Percentiles rank a stretch among this genome's conserved stretches.
These are phyloP conservation scores for Yarrowia keelungensis DNA, from an alignment of 805 yeast species.

Conservation along the genomic window DNA sequence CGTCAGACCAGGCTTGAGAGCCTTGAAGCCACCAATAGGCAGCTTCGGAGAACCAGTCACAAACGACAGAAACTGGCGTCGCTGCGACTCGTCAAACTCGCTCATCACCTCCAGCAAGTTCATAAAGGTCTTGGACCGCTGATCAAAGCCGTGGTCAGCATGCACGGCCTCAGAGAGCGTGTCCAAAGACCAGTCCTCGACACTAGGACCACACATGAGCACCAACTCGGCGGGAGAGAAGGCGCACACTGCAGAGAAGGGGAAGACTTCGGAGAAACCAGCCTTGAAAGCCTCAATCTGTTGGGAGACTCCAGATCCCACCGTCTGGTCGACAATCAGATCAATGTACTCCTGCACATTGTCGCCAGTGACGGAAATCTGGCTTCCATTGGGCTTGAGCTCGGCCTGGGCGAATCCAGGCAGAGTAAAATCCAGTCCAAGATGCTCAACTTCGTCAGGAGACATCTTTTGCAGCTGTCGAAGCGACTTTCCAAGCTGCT, in stretches of 20 bases:
- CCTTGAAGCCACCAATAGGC: slow-evolving; percentile 92
- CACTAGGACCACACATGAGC: slow-evolving; percentile 73
- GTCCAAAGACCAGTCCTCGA: slow-evolving; percentile 78
- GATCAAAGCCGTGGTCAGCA: slow-evolving; percentile 90
- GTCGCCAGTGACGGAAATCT: slow-evolving; percentile 55
- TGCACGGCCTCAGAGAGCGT: slow-evolving; percentile 66
- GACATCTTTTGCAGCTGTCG: slow-evolving; percentile 57
- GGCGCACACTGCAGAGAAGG: slow-evolving; percentile 71
- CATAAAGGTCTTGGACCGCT: slow-evolving; percentile 69
- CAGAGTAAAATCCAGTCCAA: slow-evolving; percentile 69
- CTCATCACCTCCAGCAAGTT: slow-evolving; percentile 68
- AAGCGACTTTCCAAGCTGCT: slow-evolving; percentile 64
- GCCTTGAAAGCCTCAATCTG: slow-evolving; percentile 74
- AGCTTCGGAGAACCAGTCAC: slow-evolving; percentile 91
- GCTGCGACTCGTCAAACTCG: slow-evolving; percentile 60
- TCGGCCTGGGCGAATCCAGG: slow-evolving; percentile 78
- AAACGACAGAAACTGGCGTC: slow-evolving; percentile 80
- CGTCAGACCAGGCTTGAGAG: slow-evolving; percentile 80
- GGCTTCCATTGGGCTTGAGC: slow-evolving; percentile 63
- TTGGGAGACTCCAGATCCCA: slow-evolving; percentile 66
- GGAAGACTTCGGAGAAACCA: slow-evolving; percentile 86
- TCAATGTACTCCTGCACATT: slow-evolving; percentile 68
- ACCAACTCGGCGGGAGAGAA: slow-evolving; percentile 79
- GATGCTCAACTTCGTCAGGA: slow-evolving; percentile 54
- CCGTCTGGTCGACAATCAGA: slow-evolving; percentile 62